Conservation (phyloP, 1,284 basidiomycete genomes). For the Leccinum fallax region DNA sequence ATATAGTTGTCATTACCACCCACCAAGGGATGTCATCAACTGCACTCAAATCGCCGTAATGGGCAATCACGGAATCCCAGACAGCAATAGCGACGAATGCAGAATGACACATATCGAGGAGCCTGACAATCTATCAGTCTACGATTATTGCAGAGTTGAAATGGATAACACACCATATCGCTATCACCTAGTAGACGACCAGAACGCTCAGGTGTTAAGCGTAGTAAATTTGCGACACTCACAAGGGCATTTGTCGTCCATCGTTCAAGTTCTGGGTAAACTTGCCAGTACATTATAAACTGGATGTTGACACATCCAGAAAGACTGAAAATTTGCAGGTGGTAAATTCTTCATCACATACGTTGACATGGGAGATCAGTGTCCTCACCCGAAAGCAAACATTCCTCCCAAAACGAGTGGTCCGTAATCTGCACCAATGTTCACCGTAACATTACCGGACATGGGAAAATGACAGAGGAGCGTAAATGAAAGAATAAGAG, state of each 20-base stretch:
- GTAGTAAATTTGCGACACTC: conserved; percentile 12
- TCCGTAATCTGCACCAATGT: conserved; percentile 18
- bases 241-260: conserved; percentile 12
- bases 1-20: not conserved
- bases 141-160: not conserved
- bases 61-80: conserved; percentile 25
- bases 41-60: conserved; percentile 16
- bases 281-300: conserved; percentile 28
- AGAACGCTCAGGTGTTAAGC: not conserved
- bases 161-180: conserved; percentile 18
- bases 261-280: conserved; percentile 12
- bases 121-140: conserved; percentile 10
- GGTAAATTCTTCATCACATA: not conserved
- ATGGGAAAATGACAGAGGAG: not conserved
- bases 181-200: conserved; percentile 17
- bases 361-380: no score
- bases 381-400: conserved; percentile 23
- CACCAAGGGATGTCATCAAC: conserved; percentile 28
- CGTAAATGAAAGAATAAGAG: not conserved
- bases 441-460: not conserved
- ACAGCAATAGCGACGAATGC: conserved; percentile 23
- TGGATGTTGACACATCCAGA: conserved; percentile 33
- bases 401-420: conserved; percentile 28
- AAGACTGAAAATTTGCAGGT: conserved; percentile 14
- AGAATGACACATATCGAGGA: conserved; percentile 30